A percentile compares a stretch with the other conserved stretches of the same genome.
These are phyloP conservation scores for Taiozyma sp. DNA, from an alignment of 1,139 yeast species.

Conservation along the genomic window DNA sequence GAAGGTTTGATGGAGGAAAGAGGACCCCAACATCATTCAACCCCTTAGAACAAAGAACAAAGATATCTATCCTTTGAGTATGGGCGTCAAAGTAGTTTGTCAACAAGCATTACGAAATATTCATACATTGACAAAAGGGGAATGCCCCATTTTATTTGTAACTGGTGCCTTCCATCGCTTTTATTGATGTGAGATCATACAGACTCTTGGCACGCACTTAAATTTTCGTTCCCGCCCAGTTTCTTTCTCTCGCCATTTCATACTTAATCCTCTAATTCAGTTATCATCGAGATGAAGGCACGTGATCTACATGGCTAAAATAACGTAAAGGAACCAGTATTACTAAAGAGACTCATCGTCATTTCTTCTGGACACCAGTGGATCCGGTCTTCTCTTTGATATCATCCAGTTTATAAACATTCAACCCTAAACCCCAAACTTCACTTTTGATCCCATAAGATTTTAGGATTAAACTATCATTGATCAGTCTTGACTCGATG, in stretches of 20 bases:
- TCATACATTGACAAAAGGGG: background rate
- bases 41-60: too few species aligned
- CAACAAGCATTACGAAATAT: background rate
- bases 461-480: conserved; percentile 27
- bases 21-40: too few species aligned
- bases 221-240: background rate
- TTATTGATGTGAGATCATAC: background rate
- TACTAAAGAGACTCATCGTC: background rate
- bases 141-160: background rate
- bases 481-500: conserved; percentile 24
- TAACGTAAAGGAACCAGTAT: background rate
- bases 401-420: conserved; percentile 14
- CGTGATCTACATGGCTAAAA: background rate
- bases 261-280: background rate
- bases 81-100: background rate
- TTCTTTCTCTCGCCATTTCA: background rate
- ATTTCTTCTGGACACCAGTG: conserved; percentile 2
- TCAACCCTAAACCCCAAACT: conserved; percentile 43
- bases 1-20: too few species aligned
- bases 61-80: too few species aligned
- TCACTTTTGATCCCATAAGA: conserved; percentile 41
- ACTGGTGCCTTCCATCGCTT: background rate
- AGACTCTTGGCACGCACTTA: background rate
- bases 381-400: conserved; percentile 8
- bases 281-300: background rate